Evolutionary conservation across 148 eudicot genomes (phyloP).

Genomic region (Vaccinium myrtillus): DNA sequence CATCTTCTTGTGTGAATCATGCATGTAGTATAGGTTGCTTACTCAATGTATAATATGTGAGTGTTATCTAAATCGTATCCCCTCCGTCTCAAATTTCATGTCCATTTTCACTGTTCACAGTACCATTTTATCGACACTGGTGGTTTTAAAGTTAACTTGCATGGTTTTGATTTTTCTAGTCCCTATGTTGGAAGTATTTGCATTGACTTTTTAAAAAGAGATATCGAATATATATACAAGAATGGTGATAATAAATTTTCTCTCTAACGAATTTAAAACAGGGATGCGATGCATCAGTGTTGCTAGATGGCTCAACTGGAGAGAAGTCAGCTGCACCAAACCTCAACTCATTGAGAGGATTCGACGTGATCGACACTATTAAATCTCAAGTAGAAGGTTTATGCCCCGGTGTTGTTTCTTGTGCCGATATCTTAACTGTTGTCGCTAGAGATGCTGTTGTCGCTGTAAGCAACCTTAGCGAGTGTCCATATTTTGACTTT

Average conservation of each 20-base stretch:
- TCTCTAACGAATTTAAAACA: conserved; percentile 7
- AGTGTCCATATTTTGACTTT: too few relatives aligned
- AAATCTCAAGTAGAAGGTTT: conserved; percentile 50
- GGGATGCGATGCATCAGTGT: conserved; percentile 69
- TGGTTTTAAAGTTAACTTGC: too few relatives aligned
- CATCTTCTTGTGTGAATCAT: background rate
- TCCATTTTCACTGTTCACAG: too few relatives aligned
- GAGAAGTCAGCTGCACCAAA: conserved; percentile 57
- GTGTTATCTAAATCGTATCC: too few relatives aligned
- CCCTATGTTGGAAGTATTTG: background rate
- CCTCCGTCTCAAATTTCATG: too few relatives aligned
- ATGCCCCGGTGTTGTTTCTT: conserved; percentile 56
- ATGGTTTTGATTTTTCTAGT: background rate
- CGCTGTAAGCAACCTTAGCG: conserved; percentile 31
- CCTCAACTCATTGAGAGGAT: conserved; percentile 51
- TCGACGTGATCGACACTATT: conserved; percentile 60
- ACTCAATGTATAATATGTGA: too few relatives aligned
- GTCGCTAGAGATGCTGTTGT: conserved; percentile 55
- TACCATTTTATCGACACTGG: too few relatives aligned
- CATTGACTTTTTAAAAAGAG: background rate
- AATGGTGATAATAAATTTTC: background rate
- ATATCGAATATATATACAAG: background rate
- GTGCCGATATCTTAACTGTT: conserved; percentile 64
- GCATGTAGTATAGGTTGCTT: too few relatives aligned
- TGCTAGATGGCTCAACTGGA: conserved; percentile 56